Percentiles rank a stretch among this genome's conserved stretches.
Evolutionary conservation across 306 rosid species (phyloP).

Genomic region (Cercis canadensis): DNA sequence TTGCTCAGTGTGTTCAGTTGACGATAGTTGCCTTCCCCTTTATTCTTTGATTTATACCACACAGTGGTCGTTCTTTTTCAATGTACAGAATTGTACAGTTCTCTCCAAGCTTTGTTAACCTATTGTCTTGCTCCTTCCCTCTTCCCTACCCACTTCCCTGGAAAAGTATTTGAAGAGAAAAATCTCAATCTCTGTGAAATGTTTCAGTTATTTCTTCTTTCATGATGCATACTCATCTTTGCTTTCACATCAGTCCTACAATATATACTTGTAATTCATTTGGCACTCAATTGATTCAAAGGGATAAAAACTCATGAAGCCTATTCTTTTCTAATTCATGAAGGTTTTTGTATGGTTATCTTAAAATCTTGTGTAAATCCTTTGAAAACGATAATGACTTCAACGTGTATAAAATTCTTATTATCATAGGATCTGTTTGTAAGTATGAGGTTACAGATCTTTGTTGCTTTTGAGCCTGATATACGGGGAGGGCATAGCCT

Average conservation of each 20-base stretch:
- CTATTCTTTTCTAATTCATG: too few relatives aligned
- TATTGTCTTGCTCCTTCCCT: slow-evolving; percentile 1
- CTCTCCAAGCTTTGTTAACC: slow-evolving; percentile 1
- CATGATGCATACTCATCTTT: not conserved
- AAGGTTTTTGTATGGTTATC: not conserved
- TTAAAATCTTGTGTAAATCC: not conserved
- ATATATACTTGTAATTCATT: not conserved
- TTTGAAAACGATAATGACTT: not conserved
- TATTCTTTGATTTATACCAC: slow-evolving; percentile 59
- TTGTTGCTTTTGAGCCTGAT: too few relatives aligned
- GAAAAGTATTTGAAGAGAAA: not conserved
- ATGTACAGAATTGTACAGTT: slow-evolving; percentile 62
- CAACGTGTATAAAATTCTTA: too few relatives aligned
- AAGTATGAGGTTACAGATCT: too few relatives aligned
- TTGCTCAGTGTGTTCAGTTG: slow-evolving; percentile 41
- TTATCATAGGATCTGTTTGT: too few relatives aligned
- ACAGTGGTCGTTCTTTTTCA: slow-evolving; percentile 42
- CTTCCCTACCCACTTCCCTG: not conserved
- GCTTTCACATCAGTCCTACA: not conserved
- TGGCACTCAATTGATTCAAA: not conserved
- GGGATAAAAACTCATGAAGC: not conserved
- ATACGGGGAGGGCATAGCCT: too few relatives aligned
- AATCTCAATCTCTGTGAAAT: not conserved
- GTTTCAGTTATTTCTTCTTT: slow-evolving; percentile 5
- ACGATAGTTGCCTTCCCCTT: slow-evolving; percentile 33